Base-by-base conservation (phyloP, 2,329 filamentous ascomycete species). In the Lachnellula occidentalis region DNA sequence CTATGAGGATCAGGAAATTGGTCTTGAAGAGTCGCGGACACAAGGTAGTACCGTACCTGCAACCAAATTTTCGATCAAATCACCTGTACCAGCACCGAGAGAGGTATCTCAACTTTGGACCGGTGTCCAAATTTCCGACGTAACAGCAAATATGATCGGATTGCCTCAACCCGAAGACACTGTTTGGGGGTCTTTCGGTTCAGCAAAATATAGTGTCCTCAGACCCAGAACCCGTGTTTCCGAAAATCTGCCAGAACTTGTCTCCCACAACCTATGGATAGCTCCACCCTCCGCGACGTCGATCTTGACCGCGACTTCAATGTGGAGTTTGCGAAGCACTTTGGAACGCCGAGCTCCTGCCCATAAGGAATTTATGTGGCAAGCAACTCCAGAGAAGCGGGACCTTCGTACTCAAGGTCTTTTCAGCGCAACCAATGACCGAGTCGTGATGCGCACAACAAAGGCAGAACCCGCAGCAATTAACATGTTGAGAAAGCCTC, bases 81-180 rank as follows among this genome's bases (percentile, higher is more conserved):
- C 61, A 51, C 59, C 63, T 48, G 51, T 57, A 24, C 27, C 21
- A 31, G 22, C 49, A 34, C 14, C 34, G n/a, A 53, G 34, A 37
- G 37, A 46, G 42, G 17, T 48, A 15, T 57, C 60, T 21, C 46
- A 60, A 17, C 58, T 66, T n/a, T 65, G 63, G 64, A 21, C 36
- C 19, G 46, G 24, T 6, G 47, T 45, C 31, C 22, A 24, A 4
- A 36, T 39, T 12, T 45, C 43, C 36, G n/a, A 47, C 45, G 12
- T 34, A 12, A 24, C 12, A 31, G 39, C 27, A 21, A 21, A 15
- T 19, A 19, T 5, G 1, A 46, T 8, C 31, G 59, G 65, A 5
- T 50, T 66, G n/a, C 57, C 62, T 42, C 63, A 66, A 47, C 63
- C 65, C 12, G 54, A 58, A 7, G 45, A 55, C 15, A 48, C 21